A percentile compares a stretch with the other conserved stretches of the same genome.
Evolutionary conservation across 805 yeast genomes (phyloP).

Genomic region (Blastobotrys mokoenaii): DNA sequence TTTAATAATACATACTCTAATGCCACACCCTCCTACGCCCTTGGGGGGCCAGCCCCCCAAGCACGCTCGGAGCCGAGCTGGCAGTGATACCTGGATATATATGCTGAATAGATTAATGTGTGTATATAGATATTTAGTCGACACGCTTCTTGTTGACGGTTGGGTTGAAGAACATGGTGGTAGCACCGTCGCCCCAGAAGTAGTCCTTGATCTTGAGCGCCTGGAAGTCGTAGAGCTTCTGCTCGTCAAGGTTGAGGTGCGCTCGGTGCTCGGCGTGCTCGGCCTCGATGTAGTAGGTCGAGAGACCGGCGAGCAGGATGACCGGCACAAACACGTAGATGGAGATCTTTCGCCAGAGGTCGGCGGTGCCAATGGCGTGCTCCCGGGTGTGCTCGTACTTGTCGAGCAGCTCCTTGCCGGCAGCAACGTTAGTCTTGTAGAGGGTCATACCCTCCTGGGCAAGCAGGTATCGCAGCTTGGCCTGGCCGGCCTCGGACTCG

Average conservation of each 20-base stretch:
- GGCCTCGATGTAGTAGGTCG: slow-evolving; percentile 72
- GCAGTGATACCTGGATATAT: not conserved
- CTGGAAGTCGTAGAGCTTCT: slow-evolving; percentile 80
- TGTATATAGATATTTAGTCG: slow-evolving; percentile 2
- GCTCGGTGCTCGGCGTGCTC: slow-evolving; percentile 82
- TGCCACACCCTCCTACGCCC: not conserved
- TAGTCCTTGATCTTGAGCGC: slow-evolving; percentile 79
- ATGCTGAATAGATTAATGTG: not conserved
- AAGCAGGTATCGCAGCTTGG: slow-evolving; percentile 1
- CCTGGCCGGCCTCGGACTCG: slow-evolving; percentile 4
- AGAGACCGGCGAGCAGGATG: slow-evolving; percentile 63
- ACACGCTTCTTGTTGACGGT: slow-evolving; percentile 54
- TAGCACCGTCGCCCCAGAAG: slow-evolving; percentile 99
- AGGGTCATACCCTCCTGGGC: slow-evolving; percentile 2
- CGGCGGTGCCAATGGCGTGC: slow-evolving; percentile 73
- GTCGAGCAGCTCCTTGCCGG: slow-evolving; percentile 59
- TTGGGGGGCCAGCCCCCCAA: no score
- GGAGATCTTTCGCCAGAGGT: slow-evolving; percentile 80
- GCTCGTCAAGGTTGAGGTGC: slow-evolving; percentile 83
- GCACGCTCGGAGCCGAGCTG: no score
- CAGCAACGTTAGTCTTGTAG: slow-evolving; percentile 11
- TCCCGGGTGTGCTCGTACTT: slow-evolving; percentile 55
- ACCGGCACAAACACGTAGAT: slow-evolving; percentile 77
- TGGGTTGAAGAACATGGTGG: slow-evolving; percentile 94
- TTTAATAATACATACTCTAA: no score